Base-by-base conservation (phyloP, 805 yeast genomes). In the Grigorovia humatica region DNA sequence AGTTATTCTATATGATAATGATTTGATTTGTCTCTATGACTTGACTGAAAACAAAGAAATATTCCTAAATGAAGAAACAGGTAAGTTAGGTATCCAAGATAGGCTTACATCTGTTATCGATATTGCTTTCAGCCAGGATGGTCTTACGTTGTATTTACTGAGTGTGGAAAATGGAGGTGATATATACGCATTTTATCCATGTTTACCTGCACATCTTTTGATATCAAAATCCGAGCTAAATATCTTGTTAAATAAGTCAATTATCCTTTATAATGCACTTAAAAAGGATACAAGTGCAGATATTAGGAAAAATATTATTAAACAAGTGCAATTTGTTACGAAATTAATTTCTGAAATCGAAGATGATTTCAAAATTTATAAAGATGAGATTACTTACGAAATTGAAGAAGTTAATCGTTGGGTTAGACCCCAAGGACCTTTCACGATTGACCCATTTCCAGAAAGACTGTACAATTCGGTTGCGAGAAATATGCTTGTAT, bases 151-250 rank as follows among this genome's bases (percentile, higher is more conserved):
- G 19, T 80, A 76, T 58, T 60, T 82, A 9, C 58, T 80, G 49
- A 75, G 56, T 46, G 32, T 75, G 9, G 61, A 67, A 9, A 84
- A 80, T 50, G 81, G 83, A 17, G 61, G 63, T 13, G 86, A 84
- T 55, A 54, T 85, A 1, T 82, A 75, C 58, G 70, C 76, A 1
- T 66, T 85, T 2, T 79, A 76, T 55, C 93, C 93, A n/a, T 82
- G 82, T 61, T 58, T 78, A 19, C 88, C 90, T 0, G 43, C 56
- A 9, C 45, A 41, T 9, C 30, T 61, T 8, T 30, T 44, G 7
- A 29, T 60, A 11, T 27, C 45, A 7, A 32, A 49, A 32, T 54
- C 62, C 1, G 63, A 70, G 27, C 57, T 80, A 29, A 67, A 70
- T 1, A 51, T 54, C 0, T 51, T 64, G 13, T 51, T 68, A 27